Evolutionary conservation across 2,329 filamentous ascomycete genomes (phyloP), one percentile per base, ranked within the genome.

Genomic region (Alternaria infectoria): DNA sequence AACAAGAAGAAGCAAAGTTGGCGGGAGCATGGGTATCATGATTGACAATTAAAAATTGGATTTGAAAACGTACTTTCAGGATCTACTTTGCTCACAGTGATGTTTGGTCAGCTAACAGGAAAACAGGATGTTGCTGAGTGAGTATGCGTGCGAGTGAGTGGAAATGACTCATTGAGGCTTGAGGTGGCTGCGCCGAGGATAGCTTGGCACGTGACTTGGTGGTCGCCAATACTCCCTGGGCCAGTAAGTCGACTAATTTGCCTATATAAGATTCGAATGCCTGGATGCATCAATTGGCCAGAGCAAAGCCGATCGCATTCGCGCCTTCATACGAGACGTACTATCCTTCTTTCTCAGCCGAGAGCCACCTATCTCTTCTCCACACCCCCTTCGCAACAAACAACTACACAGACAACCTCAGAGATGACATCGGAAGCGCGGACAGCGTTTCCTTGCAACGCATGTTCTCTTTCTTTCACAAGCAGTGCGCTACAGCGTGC

Each of bases 381-480:
- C 19, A 9, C 13, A 2, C 15, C 7, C 5, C 21, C 28, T 5
- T 36, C 19, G 2, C 49, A 25, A n/a, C 30, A 36, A 40, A n/a
- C 49, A 8, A 40, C 23, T 13, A 8, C 15, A 52, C 28, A 25
- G 19, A 6, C 28, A 36, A 52, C 15, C 5, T 32, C 8, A 11
- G 50, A 44, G 5, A 61, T 61, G 58, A 32, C 32, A 19, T 32
- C 45, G 9, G 58, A 23, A 15, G 3, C 11, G 11, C 52, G 52
- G 25, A 61, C 44, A 28, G 19, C 13, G 5, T 61, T 61, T 25
- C 58, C 52, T 11, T 61, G 58, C 7, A 57, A 57, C 25, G 28
- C 52, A 11, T 57, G 52, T 43, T 61, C 45, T 17, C 44, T 61
- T 50, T 50, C 45, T 21, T 61, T 45, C 10, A 23, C 46, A 10